These are phyloP conservation scores for Durotheca rogersii DNA, from an alignment of 495 filamentous ascomycete genomes.

Conservation along the genomic window DNA sequence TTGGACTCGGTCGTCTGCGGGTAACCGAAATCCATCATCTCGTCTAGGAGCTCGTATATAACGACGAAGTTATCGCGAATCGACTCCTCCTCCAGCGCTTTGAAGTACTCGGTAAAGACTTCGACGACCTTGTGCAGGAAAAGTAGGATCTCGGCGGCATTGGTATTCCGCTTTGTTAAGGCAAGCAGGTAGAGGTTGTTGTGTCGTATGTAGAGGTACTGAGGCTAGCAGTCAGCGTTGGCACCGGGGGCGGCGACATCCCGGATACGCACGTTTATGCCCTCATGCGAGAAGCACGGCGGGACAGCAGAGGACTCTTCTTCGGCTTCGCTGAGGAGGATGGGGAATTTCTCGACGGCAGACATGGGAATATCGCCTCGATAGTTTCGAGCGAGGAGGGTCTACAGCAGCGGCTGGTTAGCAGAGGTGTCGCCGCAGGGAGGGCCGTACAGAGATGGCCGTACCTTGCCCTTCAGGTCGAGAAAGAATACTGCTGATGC, in stretches of 20 bases:
- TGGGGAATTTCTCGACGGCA: constrained; percentile 96
- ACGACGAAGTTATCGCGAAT: constrained; percentile 99
- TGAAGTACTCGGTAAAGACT: constrained; percentile 99
- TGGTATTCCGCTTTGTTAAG: constrained; percentile 97
- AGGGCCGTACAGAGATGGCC: constrained; percentile 15
- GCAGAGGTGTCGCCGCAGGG: constrained; percentile 4
- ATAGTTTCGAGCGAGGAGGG: constrained; percentile 97
- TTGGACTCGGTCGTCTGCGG: constrained; percentile 99
- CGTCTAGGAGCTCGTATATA: constrained; percentile 98
- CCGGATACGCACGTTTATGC: constrained; percentile 77
- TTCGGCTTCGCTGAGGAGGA: constrained; percentile 96
- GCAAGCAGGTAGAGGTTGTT: constrained; percentile 99
- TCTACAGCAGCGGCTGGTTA: constrained; percentile 53
- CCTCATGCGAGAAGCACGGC: constrained; percentile 97
- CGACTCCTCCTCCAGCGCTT: constrained; percentile 97
- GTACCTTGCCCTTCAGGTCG: constrained; percentile 98
- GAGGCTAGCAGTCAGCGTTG: not conserved
- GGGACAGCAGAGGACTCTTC: constrained; percentile 98
- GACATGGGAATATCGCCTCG: constrained; percentile 99
- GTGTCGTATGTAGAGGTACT: constrained; percentile 99
- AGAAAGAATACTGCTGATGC: constrained; percentile 98
- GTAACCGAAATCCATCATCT: constrained; percentile 99
- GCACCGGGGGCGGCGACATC: not conserved
- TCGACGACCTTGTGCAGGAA: constrained; percentile 98
- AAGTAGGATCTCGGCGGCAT: constrained; percentile 96